Evolutionary conservation across 2,329 filamentous ascomycete genomes (phyloP).

Genomic region (Orbilia brochopaga): DNA sequence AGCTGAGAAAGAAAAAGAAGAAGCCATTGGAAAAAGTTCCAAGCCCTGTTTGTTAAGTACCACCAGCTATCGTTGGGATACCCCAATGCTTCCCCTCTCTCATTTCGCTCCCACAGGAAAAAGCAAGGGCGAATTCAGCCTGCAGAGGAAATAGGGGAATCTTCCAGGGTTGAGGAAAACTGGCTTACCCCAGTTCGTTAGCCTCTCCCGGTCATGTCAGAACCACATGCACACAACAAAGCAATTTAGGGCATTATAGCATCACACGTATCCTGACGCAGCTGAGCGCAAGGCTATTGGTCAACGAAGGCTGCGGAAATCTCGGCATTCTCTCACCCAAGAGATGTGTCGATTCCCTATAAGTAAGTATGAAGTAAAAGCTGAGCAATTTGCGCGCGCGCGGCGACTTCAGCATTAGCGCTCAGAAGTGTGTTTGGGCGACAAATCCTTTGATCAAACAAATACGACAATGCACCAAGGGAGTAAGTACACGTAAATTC

Average conservation of each 20-base stretch:
- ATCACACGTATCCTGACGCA: background rate
- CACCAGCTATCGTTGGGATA: background rate
- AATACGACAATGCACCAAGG: background rate
- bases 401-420: no score
- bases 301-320: no score
- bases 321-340: no score
- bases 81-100: slow-evolving; percentile 12
- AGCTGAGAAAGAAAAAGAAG: slow-evolving; percentile 31
- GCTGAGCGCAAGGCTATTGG: no score
- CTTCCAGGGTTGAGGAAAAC: slow-evolving; percentile 29
- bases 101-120: slow-evolving; percentile 33
- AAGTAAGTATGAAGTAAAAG: no score
- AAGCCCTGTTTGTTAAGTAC: slow-evolving; percentile 51
- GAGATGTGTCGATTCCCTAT: no score
- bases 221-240: slow-evolving; percentile 34
- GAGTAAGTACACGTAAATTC: background rate
- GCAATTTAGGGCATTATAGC: slow-evolving; percentile 2
- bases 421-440: no score
- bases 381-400: no score
- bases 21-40: slow-evolving; percentile 34
- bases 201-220: slow-evolving; percentile 22
- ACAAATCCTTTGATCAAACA: no score
- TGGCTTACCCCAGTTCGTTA: slow-evolving; percentile 31
- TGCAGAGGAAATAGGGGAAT: slow-evolving; percentile 39
- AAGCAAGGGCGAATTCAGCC: slow-evolving; percentile 45